These are phyloP conservation scores for Musa balbisiana DNA, from an alignment of 202 grass and related monocot species.

Conservation along the genomic window DNA sequence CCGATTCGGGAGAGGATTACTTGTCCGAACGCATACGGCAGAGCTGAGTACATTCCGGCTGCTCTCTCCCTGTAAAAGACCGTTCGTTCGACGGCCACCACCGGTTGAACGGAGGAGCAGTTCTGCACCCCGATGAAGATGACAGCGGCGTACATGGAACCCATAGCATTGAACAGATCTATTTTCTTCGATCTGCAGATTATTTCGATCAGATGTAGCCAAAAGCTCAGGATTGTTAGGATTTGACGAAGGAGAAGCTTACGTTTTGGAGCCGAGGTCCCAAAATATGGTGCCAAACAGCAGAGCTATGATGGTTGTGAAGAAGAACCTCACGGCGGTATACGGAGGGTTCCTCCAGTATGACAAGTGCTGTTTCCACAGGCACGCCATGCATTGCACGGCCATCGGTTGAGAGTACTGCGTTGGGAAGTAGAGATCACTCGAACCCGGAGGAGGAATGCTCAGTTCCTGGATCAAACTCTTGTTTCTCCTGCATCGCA, in stretches of 20 bases:
- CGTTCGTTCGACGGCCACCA: slow-evolving; percentile 31
- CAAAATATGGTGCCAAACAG: slow-evolving; percentile 65
- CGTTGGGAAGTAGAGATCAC: slow-evolving; percentile 44
- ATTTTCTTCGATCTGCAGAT: slow-evolving; percentile 21
- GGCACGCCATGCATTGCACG: slow-evolving; percentile 50
- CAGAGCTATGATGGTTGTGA: slow-evolving; percentile 37
- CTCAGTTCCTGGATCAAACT: slow-evolving; percentile 38
- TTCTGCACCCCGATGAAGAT: slow-evolving; percentile 40
- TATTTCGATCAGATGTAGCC: background rate
- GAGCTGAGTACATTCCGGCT: slow-evolving; percentile 33
- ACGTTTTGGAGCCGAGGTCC: slow-evolving; percentile 41
- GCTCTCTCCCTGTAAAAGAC: slow-evolving; percentile 37
- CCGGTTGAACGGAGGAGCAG: slow-evolving; percentile 20
- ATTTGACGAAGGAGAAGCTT: background rate
- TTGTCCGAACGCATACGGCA: slow-evolving; percentile 34
- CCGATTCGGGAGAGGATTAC: background rate
- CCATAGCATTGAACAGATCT: slow-evolving; percentile 51
- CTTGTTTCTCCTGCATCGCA: slow-evolving; percentile 43
- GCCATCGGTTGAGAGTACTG: slow-evolving; percentile 38
- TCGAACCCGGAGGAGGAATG: slow-evolving; percentile 34
- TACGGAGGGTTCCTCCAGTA: slow-evolving; percentile 70
- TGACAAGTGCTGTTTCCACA: slow-evolving; percentile 61
- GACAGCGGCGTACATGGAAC: slow-evolving; percentile 53
- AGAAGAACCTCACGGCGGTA: slow-evolving; percentile 57
- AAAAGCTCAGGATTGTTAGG: no score